phyloP scores from a whole-genome alignment of 2,329 filamentous ascomycete species.

The Alternaria burnsii region DNA sequence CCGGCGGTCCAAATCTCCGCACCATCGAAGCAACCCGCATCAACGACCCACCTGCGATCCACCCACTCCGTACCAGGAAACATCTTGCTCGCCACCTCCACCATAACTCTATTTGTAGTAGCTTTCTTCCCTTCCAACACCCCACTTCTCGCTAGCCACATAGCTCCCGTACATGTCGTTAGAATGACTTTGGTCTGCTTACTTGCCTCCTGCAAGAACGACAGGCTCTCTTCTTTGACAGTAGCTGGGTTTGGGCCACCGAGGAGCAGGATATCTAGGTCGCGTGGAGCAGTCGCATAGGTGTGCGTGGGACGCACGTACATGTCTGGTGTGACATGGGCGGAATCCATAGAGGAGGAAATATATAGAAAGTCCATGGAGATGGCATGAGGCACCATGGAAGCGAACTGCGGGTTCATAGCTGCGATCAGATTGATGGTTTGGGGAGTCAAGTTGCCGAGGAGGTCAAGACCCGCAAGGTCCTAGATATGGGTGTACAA shows the following conservation, averaged over 20 bases:
- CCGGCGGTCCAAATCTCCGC: constrained; percentile 54
- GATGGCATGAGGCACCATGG: constrained; percentile 30
- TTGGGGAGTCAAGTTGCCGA: constrained; percentile 49
- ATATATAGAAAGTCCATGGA: constrained; percentile 53
- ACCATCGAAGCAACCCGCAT: constrained; percentile 34
- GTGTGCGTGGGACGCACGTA: constrained; percentile 50
- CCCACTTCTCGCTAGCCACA: constrained; percentile 53
- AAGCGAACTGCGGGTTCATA: constrained; percentile 16
- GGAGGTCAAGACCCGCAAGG: constrained; percentile 52
- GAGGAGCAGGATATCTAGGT: constrained; percentile 53
- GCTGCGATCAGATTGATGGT: constrained; percentile 29
- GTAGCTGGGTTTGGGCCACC: constrained; percentile 48
- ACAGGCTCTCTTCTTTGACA: constrained; percentile 45
- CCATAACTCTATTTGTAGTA: constrained; percentile 50
- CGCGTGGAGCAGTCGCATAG: constrained; percentile 53
- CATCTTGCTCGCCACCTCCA: constrained; percentile 37
- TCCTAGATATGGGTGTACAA: constrained; percentile 25
- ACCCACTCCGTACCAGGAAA: constrained; percentile 50
- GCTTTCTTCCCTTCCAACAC: constrained; percentile 51
- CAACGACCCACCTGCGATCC: constrained; percentile 53
- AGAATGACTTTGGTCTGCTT: constrained; percentile 48
- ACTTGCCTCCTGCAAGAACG: constrained; percentile 51
- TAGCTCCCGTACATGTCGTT: constrained; percentile 51
- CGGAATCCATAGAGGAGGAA: constrained; percentile 44
- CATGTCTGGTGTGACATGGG: constrained; percentile 45